Evolutionary conservation across 2,329 filamentous ascomycete species (phyloP).

Genomic region (Diatrype stigma): DNA sequence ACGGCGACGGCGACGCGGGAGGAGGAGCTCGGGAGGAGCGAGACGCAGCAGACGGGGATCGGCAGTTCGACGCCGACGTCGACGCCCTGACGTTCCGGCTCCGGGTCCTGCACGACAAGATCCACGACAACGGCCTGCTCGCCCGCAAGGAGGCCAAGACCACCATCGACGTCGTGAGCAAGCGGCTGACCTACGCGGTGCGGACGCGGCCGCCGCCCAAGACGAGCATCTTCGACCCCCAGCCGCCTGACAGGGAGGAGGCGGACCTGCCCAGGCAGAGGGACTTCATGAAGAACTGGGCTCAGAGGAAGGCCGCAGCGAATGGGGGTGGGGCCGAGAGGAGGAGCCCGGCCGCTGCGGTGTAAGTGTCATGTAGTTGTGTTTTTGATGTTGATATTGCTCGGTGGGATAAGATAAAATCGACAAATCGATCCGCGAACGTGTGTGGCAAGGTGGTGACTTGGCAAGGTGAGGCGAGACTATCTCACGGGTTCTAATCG

Average conservation of each 20-base stretch:
- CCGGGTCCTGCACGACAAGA: conserved; percentile 54
- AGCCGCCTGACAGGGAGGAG: conserved; percentile 31
- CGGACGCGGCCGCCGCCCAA: conserved; percentile 58
- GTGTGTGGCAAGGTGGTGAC: too few species aligned
- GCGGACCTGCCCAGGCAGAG: conserved; percentile 39
- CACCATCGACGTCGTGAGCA: conserved; percentile 67
- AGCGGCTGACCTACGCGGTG: conserved; percentile 67
- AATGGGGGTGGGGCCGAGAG: background rate
- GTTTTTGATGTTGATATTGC: too few species aligned
- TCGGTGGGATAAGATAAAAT: too few species aligned
- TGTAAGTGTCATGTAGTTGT: too few species aligned
- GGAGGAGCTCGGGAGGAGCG: too few species aligned
- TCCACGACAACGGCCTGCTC: conserved; percentile 71
- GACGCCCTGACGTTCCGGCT: conserved; percentile 62
- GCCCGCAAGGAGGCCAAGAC: conserved; percentile 74
- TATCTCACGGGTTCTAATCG: too few species aligned
- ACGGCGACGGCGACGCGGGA: conserved; percentile 1
- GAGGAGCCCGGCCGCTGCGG: background rate
- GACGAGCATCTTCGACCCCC: conserved; percentile 46
- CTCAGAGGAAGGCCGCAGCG: conserved; percentile 2
- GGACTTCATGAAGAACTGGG: conserved; percentile 45
- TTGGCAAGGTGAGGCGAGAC: too few species aligned
- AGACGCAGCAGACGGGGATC: conserved; percentile 22
- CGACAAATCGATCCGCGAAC: too few species aligned
- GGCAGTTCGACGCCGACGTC: conserved; percentile 64